A percentile compares a stretch with the other conserved stretches of the same genome.
phyloP scores from a whole-genome alignment of 2,329 filamentous ascomycete species.

The Byssochlamys sp. region DNA sequence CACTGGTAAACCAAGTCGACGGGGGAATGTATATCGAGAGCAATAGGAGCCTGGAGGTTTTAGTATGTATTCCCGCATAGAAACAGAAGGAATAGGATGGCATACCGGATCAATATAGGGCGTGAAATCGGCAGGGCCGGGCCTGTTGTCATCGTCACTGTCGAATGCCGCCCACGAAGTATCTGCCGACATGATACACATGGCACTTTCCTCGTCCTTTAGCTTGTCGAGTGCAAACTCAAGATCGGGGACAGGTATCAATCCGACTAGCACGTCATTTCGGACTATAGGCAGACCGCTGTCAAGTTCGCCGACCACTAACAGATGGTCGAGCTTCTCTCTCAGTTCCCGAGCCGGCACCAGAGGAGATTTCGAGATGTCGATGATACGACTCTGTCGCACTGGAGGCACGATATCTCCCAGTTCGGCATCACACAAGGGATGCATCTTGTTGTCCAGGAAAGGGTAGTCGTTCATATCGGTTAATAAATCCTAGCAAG shows the following conservation, averaged over 20 bases:
- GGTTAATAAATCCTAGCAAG: conserved; percentile 66
- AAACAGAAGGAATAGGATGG: conserved; percentile 7
- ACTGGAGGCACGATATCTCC: conserved; percentile 74
- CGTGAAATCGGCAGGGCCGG: conserved; percentile 74
- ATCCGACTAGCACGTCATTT: conserved; percentile 67
- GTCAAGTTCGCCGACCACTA: conserved; percentile 79
- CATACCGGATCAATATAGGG: conserved; percentile 77
- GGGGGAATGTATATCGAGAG: conserved; percentile 77
- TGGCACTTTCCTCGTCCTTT: conserved; percentile 56
- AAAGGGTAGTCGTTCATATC: conserved; percentile 97
- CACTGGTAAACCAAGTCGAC: conserved; percentile 95
- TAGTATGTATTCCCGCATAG: conserved; percentile 8
- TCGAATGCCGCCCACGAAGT: conserved; percentile 49
- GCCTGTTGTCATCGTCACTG: conserved; percentile 45
- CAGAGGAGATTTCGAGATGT: conserved; percentile 73
- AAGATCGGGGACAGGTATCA: conserved; percentile 88
- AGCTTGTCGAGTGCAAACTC: conserved; percentile 86
- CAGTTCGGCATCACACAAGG: conserved; percentile 78
- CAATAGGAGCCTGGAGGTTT: conserved; percentile 58
- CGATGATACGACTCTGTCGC: conserved; percentile 69
- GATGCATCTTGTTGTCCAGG: conserved; percentile 90
- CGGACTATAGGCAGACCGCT: conserved; percentile 81
- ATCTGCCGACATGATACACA: conserved; percentile 72
- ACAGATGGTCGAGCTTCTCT: conserved; percentile 68
- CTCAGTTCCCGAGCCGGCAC: conserved; percentile 69